These are phyloP conservation scores for Penicillium sp. DNA, from an alignment of 2,329 filamentous ascomycete genomes.

Conservation along the genomic window DNA sequence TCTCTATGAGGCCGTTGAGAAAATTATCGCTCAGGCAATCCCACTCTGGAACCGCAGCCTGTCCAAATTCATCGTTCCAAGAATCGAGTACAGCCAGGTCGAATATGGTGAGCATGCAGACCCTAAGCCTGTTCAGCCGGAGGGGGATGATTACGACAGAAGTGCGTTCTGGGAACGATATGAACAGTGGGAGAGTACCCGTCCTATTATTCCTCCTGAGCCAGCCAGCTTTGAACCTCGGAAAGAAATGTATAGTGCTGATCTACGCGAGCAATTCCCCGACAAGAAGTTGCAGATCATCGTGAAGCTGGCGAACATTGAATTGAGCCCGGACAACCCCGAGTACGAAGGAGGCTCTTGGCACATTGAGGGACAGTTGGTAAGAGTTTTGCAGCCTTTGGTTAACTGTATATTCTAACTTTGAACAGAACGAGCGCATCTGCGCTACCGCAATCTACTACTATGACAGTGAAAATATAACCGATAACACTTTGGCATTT, in stretches of 20 bases:
- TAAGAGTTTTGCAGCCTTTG: not conserved
- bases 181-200: not conserved
- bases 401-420: conserved; percentile 48
- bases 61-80: not conserved
- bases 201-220: not conserved
- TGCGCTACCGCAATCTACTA: conserved; percentile 65
- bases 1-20: conserved; percentile 41
- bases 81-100: conserved; percentile 15
- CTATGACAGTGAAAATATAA: conserved; percentile 63
- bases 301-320: conserved; percentile 22
- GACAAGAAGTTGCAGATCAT: conserved; percentile 36
- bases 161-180: not conserved
- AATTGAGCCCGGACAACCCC: conserved; percentile 18
- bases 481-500: conserved; percentile 54
- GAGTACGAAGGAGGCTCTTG: conserved; percentile 17
- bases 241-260: not conserved
- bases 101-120: conserved; percentile 11
- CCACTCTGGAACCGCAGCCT: conserved; percentile 49
- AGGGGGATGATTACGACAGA: not conserved
- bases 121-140: not conserved
- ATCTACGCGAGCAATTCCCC: conserved; percentile 30
- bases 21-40: conserved; percentile 41
- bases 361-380: conserved; percentile 23
- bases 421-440: conserved; percentile 61
- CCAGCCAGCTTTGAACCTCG: not conserved